phyloP scores from a whole-genome alignment of 345 rosid genomes.

The Hibiscus mutabilis region DNA sequence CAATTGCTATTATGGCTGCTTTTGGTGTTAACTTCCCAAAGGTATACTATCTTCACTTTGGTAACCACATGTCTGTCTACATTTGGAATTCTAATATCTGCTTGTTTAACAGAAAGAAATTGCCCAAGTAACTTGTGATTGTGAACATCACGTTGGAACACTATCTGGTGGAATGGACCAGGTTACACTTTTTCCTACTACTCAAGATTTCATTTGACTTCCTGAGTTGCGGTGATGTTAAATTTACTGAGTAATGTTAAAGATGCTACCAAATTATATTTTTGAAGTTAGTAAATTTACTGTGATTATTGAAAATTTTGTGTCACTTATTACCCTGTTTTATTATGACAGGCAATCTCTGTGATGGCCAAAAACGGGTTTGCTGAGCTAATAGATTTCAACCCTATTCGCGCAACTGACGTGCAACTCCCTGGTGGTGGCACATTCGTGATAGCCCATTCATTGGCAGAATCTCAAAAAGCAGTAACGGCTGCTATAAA shows the following conservation, averaged over 20 bases:
- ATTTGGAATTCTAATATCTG: conserved; percentile 4
- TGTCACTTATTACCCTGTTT: conserved; percentile 5
- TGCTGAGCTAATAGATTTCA: conserved; percentile 98
- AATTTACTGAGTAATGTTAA: no score
- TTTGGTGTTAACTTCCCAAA: conserved; percentile 58
- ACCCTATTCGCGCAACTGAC: conserved; percentile 90
- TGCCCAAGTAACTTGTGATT: conserved; percentile 87
- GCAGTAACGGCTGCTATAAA: conserved; percentile 95
- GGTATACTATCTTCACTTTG: conserved; percentile 29
- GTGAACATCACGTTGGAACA: conserved; percentile 94
- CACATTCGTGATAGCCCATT: conserved; percentile 89
- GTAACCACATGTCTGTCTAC: not conserved
- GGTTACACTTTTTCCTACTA: conserved; percentile 33
- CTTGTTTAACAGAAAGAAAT: conserved; percentile 73
- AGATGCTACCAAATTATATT: not conserved
- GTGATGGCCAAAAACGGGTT: conserved; percentile 92
- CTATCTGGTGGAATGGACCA: conserved; percentile 99
- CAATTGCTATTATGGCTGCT: conserved; percentile 90
- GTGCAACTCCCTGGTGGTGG: conserved; percentile 94
- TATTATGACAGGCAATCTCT: conserved; percentile 70
- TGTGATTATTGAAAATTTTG: not conserved
- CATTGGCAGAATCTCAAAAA: conserved; percentile 89
- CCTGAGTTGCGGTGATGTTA: not conserved
- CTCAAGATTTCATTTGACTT: not conserved
- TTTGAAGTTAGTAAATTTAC: not conserved